Evolutionary conservation across 1,139 yeast species (phyloP), one percentile per base, ranked within the genome.

Genomic region (Debaryomyces singareniensis): DNA sequence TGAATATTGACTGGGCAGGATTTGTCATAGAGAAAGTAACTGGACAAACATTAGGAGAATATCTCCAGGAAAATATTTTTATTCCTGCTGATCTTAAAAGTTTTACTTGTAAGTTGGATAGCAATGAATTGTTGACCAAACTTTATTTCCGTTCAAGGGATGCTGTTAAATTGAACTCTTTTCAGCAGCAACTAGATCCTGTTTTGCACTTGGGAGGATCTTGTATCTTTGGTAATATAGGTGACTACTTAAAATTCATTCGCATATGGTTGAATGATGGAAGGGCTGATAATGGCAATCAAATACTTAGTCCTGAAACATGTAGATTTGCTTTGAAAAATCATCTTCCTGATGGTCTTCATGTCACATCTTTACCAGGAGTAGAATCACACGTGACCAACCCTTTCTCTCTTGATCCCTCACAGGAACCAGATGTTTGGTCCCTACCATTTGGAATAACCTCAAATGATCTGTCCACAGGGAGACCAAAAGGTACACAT

Each of bases 191-290:
- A n/a, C 41, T 42, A 12, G 31, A 32, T 13, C 51, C 58, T n/a
- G 39, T 32, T 15, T 31, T 45, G 5, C 59, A 59, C 33, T 45
- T 53, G 36, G 68, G 64, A 4, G 68, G 68, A 18, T 61, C 55
- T 11, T 67, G 66, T 9, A 34, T 55, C 7, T 58, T 49, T 27
- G 49, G 57, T 2, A 57, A 49, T 4, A 55, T 58, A 6, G 45
- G 38, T 11, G 64, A 60, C 36, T 60, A 55, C 30, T 40, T 54
- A 27, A 53, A 50, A 31, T 53, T 58, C 29, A 33, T 61, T 11
- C 48, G 58, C 11, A 41, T 56, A 12, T 49, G 59, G 38, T 41
- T 61, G 20, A 58, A 60, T 29, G 48, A 55, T 18, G 68, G 68
- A 14, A 38, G 34, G 5, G 48, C 61, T 15, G 53, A 55, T 13